Conservation (phyloP, 306 rosid species). For the Lathyrus sativus region DNA sequence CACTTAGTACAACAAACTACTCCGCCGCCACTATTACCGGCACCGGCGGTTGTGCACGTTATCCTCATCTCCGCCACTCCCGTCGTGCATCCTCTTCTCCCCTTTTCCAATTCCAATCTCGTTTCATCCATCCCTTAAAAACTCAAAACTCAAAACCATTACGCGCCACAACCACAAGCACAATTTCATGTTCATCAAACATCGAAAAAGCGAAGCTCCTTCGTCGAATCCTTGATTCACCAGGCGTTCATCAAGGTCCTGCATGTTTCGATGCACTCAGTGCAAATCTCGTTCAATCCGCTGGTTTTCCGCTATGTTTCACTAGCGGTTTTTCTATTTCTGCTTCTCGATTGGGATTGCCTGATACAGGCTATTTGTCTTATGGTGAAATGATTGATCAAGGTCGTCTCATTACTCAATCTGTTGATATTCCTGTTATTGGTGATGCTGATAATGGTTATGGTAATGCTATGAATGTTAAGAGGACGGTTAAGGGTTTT, state of each 20-base stretch:
- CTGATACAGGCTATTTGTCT: constrained; percentile 78
- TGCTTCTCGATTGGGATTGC: constrained; percentile 77
- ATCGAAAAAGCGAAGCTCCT: constrained; percentile 48
- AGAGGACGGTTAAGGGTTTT: constrained; percentile 80
- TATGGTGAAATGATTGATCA: constrained; percentile 90
- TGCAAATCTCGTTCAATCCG: constrained; percentile 73
- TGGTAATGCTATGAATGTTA: constrained; percentile 86
- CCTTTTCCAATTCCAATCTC: background rate
- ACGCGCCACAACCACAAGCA: background rate
- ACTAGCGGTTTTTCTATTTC: constrained; percentile 79
- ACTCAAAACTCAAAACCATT: background rate
- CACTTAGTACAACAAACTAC: background rate
- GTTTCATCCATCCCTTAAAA: background rate
- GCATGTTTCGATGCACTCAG: constrained; percentile 95
- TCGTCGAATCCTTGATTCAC: constrained; percentile 64
- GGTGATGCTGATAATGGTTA: constrained; percentile 90
- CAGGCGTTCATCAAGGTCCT: constrained; percentile 85
- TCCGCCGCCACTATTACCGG: background rate
- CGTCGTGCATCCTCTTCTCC: background rate
- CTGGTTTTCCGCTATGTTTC: constrained; percentile 77
- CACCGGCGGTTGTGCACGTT: background rate
- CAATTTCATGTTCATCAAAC: background rate
- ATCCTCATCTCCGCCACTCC: background rate
- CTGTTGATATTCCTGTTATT: constrained; percentile 75
- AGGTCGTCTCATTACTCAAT: constrained; percentile 68